These are phyloP conservation scores for Clonostachys sp. DNA, from an alignment of 2,329 filamentous ascomycete species.

Conservation along the genomic window DNA sequence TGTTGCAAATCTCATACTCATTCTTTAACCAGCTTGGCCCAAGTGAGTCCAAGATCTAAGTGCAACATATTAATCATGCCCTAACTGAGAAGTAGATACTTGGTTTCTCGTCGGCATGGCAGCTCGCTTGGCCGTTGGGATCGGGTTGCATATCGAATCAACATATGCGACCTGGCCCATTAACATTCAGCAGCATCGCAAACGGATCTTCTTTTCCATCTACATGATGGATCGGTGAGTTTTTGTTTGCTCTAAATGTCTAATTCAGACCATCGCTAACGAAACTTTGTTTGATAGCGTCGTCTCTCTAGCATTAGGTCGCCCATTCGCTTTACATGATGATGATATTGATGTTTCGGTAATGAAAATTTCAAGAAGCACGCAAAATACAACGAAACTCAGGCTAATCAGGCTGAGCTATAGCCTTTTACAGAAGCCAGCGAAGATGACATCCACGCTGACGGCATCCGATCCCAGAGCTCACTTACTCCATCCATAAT, in stretches of 20 bases:
- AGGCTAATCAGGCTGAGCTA: background rate
- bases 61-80: background rate
- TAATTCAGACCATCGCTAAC: background rate
- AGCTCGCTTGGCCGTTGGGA: constrained; percentile 34
- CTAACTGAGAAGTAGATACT: constrained; percentile 21
- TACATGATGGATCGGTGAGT: constrained; percentile 42
- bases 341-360: constrained; percentile 36
- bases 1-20: constrained; percentile 40
- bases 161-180: constrained; percentile 23
- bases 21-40: constrained; percentile 42
- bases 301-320: constrained; percentile 35
- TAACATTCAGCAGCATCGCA: constrained; percentile 26
- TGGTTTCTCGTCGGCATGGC: constrained; percentile 40
- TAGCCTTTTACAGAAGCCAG: constrained; percentile 28
- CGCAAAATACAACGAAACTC: background rate
- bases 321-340: constrained; percentile 38
- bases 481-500: constrained; percentile 24
- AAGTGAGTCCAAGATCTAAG: constrained; percentile 20
- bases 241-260: background rate
- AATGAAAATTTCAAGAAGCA: background rate
- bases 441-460: constrained; percentile 22
- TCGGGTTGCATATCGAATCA: constrained; percentile 30
- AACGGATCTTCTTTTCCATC: constrained; percentile 37
- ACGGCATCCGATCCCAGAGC: constrained; percentile 10
- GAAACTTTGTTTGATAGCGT: constrained; percentile 18